Evolutionary conservation across 805 yeast species (phyloP), one percentile per base, ranked within the genome.

Genomic region (Candida sonorensis): DNA sequence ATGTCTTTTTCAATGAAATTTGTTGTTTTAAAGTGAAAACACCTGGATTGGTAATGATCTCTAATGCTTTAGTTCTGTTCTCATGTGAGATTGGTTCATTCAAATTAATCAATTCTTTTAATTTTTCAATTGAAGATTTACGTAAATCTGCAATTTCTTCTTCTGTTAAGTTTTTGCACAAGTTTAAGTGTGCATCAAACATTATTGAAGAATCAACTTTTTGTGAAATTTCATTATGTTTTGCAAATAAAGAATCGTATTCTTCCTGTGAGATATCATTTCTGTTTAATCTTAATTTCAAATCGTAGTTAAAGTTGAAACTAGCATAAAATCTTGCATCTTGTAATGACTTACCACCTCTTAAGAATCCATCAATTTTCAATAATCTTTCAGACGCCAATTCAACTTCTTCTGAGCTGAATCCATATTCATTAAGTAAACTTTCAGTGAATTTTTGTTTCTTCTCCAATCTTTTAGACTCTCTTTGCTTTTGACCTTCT

Each of bases 301-400:
- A 42, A 27, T 68, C 69, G 43, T 67, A 67, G 10, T 66, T 44
- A 33, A 66, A 53, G 45, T 73, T 69, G 46, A 59, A 66, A 14
- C 80, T 75, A 1, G 84, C 67, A 38, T 77, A 75, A 27, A 60
- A 62, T 44, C 67, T 67, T 3, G 94, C 79, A 36, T 77, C 86
- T 13, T 55, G 59, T 13, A 66, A 36, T 0, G 66, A 27, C 41
- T 70, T 65, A n/a, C 90, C 94, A 41, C 75, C 75, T 42, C 67
- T 67, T 34, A 77, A 45, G 39, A 66, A 71, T 33, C 72, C 72
- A 39, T 71, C 72, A 30, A 81, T 60, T 26, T 64, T 59, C 5
- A 69, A 50, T 27, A 84, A 59, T 52, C 92, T 75, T 22, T 58
- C 51, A 4, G 73, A 59, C n/a, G 73, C 76, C 16, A 62, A 26